These are phyloP conservation scores for Yamadazyma trypodendri DNA, from an alignment of 1,139 yeast genomes.

Conservation along the genomic window DNA sequence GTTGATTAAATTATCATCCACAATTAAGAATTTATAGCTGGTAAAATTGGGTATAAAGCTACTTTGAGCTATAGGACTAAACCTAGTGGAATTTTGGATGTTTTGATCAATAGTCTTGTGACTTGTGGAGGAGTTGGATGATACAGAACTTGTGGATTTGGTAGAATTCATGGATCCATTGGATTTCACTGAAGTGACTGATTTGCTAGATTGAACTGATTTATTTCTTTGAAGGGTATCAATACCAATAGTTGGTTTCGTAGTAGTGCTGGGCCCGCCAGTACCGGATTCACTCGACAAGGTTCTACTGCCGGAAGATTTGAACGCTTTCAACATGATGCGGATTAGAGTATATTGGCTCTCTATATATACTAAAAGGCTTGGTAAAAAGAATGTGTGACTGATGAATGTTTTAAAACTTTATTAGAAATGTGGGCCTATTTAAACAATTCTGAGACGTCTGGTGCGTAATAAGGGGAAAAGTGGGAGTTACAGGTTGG, in stretches of 20 bases:
- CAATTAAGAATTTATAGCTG: conserved; percentile 34
- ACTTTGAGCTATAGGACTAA: conserved; percentile 17
- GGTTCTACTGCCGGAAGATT: conserved; percentile 5
- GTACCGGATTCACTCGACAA: background rate
- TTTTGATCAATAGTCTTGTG: conserved; percentile 11
- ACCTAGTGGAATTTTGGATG: conserved; percentile 11
- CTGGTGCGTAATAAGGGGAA: background rate
- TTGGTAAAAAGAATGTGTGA: conserved; percentile 7
- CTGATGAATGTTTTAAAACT: conserved; percentile 9
- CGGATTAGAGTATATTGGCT: background rate
- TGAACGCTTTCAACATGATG: conserved; percentile 17
- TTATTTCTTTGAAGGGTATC: conserved; percentile 15
- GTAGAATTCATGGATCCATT: conserved; percentile 9
- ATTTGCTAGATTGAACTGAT: conserved; percentile 12
- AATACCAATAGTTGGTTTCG: conserved; percentile 12
- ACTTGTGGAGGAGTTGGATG: conserved; percentile 7
- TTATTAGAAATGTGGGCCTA: conserved; percentile 2
- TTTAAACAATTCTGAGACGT: conserved; percentile 1
- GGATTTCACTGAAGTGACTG: conserved; percentile 10
- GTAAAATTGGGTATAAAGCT: conserved; percentile 23
- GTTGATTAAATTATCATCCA: conserved; percentile 46
- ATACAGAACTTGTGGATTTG: conserved; percentile 11
- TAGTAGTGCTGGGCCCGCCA: conserved; percentile 4
- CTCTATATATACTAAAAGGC: background rate
- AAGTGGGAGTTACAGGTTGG: too few relatives aligned